Conservation (phyloP, 352 stramenopile genomes). For the Phytophthora citrophthora region DNA sequence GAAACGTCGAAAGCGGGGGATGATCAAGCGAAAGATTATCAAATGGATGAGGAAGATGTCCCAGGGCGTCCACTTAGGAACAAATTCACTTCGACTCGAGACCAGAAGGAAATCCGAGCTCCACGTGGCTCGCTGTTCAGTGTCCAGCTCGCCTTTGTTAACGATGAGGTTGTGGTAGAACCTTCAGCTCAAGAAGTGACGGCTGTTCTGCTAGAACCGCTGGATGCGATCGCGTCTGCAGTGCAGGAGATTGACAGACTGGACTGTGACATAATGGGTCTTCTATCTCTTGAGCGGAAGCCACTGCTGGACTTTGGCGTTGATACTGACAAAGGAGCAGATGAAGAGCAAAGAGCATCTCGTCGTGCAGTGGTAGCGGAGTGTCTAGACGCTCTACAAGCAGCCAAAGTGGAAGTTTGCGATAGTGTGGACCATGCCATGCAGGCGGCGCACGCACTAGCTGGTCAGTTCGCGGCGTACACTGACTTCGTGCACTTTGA, state of each 20-base stretch:
- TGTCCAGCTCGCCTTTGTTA: conserved; percentile 69
- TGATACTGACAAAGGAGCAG: conserved; percentile 11
- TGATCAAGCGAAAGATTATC: not conserved
- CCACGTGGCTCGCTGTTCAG: conserved; percentile 83
- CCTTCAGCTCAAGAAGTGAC: conserved; percentile 79
- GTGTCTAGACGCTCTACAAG: conserved; percentile 51
- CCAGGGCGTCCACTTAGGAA: conserved; percentile 11
- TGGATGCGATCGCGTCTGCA: conserved; percentile 79
- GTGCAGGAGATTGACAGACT: conserved; percentile 87
- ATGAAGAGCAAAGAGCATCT: conserved; percentile 11
- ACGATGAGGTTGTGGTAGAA: conserved; percentile 59
- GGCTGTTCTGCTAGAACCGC: conserved; percentile 70
- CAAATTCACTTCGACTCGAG: conserved; percentile 1
- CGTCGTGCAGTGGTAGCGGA: conserved; percentile 47
- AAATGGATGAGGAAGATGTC: not conserved
- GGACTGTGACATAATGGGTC: conserved; percentile 91
- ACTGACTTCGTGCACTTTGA: conserved; percentile 89
- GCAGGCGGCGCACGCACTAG: conserved; percentile 66
- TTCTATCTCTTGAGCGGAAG: conserved; percentile 75
- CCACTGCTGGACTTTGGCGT: conserved; percentile 65
- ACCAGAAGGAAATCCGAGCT: conserved; percentile 42
- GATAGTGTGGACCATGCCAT: conserved; percentile 71
- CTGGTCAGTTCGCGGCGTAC: conserved; percentile 75
- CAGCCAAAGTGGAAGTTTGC: conserved; percentile 61
- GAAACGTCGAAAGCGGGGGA: conserved; percentile 2